Evolutionary conservation across 2,329 filamentous ascomycete species (phyloP).

Genomic region (Cladosporium cucumerinum): DNA sequence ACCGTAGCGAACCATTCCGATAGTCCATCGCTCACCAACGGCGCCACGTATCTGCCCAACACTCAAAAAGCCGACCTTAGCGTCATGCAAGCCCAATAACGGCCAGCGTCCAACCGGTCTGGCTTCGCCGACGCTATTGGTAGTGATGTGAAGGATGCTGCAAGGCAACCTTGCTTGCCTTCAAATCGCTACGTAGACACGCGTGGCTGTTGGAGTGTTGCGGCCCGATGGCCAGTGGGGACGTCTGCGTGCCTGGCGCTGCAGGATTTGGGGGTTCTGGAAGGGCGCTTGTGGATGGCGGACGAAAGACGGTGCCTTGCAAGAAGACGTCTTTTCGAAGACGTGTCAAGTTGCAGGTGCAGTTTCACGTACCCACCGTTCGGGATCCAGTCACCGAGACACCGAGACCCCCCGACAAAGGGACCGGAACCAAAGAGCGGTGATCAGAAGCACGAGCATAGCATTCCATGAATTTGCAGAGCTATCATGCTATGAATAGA

Average conservation of each 20-base stretch:
- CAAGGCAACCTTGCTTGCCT: conserved; percentile 16
- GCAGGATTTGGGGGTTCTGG: conserved; percentile 5
- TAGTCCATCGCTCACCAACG: conserved; percentile 11
- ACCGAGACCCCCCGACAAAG: background rate
- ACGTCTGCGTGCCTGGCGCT: conserved; percentile 7
- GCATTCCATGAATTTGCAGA: background rate
- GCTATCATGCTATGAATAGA: background rate
- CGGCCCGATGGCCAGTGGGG: conserved; percentile 15
- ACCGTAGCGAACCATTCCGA: conserved; percentile 1
- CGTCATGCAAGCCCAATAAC: conserved; percentile 10
- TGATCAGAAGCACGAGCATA: background rate
- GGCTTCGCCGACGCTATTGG: background rate
- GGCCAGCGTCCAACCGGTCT: conserved; percentile 5
- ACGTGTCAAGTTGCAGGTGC: background rate
- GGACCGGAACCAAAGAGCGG: background rate
- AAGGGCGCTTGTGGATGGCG: background rate
- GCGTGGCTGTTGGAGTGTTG: conserved; percentile 8
- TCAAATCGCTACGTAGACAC: background rate
- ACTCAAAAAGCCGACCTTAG: conserved; percentile 14
- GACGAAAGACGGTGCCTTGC: background rate
- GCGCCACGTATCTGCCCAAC: conserved; percentile 17
- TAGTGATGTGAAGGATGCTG: background rate
- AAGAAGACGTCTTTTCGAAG: background rate
- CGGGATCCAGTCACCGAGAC: background rate
- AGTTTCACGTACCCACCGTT: background rate